phyloP scores from a whole-genome alignment of 1,284 basidiomycete genomes.

The Anthracocystis panici-leucophaei region DNA sequence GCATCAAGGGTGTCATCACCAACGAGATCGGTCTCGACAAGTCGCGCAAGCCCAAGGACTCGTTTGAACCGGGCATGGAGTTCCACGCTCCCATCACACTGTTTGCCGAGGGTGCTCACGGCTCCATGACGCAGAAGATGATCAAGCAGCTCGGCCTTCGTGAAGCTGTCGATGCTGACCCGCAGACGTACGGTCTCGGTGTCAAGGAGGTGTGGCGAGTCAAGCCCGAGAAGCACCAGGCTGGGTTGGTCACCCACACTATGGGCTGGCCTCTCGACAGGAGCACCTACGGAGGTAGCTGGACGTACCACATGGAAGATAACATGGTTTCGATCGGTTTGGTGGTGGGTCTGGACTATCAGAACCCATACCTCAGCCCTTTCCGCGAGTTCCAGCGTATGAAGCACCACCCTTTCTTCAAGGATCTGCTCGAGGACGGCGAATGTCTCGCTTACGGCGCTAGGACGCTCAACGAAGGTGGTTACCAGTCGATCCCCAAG shows the following conservation, averaged over 20 bases:
- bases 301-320: conserved; percentile 95
- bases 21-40: conserved; percentile 95
- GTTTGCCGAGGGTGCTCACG: conserved; percentile 96
- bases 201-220: conserved; percentile 98
- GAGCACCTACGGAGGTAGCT: conserved; percentile 92
- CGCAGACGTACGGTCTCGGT: conserved; percentile 96
- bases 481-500: conserved; percentile 90
- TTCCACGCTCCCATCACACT: conserved; percentile 93
- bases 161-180: conserved; percentile 77
- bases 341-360: conserved; percentile 93
- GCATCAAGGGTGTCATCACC: conserved; percentile 86
- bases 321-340: conserved; percentile 90
- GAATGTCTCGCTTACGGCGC: conserved; percentile 91
- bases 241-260: conserved; percentile 91
- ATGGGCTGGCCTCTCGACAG: conserved; percentile 91
- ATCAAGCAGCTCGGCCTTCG: conserved; percentile 84
- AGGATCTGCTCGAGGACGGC: conserved; percentile 81
- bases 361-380: conserved; percentile 92
- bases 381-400: conserved; percentile 94
- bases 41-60: conserved; percentile 82
- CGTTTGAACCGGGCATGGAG: conserved; percentile 96
- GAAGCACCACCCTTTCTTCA: conserved; percentile 96
- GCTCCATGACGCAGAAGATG: conserved; percentile 86
- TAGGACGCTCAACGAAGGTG: conserved; percentile 91
- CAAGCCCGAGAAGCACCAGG: conserved; percentile 79